A percentile compares a stretch with the other conserved stretches of the same genome.
phyloP scores from a whole-genome alignment of 148 eudicot genomes.

The Nepenthes gracilis region DNA sequence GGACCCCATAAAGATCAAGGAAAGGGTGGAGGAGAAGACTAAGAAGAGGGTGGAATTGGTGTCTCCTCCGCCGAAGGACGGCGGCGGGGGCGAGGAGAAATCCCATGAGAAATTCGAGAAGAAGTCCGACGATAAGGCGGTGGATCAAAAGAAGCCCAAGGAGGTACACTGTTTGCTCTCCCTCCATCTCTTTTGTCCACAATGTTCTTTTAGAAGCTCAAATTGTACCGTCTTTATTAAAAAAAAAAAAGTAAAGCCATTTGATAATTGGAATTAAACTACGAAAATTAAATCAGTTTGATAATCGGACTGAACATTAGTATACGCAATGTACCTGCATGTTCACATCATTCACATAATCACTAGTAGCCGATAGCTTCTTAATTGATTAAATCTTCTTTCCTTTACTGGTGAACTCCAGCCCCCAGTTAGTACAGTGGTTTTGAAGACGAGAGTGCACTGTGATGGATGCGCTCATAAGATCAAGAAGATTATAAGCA shows the following conservation, averaged over 20 bases:
- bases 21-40: constrained; percentile 26
- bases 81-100: constrained; percentile 21
- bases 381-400: background rate
- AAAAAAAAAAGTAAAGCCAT: no score
- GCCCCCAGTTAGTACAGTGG: constrained; percentile 34
- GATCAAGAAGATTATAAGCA: constrained; percentile 29
- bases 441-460: constrained; percentile 47
- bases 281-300: no score
- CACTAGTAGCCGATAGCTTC: background rate
- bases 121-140: constrained; percentile 14
- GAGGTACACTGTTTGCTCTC: constrained; percentile 19
- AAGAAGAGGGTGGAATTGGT: constrained; percentile 44
- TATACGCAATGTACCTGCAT: no score
- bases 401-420: background rate
- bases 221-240: no score
- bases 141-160: constrained; percentile 33
- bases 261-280: no score
- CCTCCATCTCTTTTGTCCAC: background rate
- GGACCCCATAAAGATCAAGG: constrained; percentile 8
- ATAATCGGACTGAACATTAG: no score
- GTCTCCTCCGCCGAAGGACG: constrained; percentile 36
- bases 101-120: constrained; percentile 26
- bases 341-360: no score
- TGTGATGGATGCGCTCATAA: constrained; percentile 59
- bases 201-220: background rate